A percentile compares a stretch with the other conserved stretches of the same genome.
These are phyloP conservation scores for Taxillus chinensis DNA, from an alignment of 164 flowering plant species.

Conservation along the genomic window DNA sequence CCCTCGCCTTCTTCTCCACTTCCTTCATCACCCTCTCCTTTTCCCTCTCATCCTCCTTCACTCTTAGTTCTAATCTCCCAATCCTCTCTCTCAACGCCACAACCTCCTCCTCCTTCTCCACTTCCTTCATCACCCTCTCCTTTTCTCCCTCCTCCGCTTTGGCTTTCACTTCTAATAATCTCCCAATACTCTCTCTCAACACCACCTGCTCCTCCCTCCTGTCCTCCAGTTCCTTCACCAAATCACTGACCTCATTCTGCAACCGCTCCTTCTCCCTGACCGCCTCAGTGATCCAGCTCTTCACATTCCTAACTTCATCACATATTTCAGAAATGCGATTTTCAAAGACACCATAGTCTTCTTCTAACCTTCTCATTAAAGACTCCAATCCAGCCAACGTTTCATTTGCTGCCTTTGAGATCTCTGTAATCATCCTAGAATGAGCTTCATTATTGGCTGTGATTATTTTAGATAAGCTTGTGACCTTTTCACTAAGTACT, in stretches of 20 bases:
- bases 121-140: conserved; percentile 12
- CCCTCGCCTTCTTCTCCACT: conserved; percentile 19
- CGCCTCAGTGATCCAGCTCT: conserved; percentile 17
- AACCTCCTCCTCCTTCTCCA: conserved; percentile 12
- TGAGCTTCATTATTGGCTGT: conserved; percentile 21
- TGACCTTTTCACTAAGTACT: conserved; percentile 24
- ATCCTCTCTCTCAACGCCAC: conserved; percentile 20
- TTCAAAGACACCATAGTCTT: conserved; percentile 18
- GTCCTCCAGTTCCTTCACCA: conserved; percentile 17
- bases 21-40: conserved; percentile 18
- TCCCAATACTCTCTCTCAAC: conserved; percentile 21
- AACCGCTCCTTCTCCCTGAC: conserved; percentile 17
- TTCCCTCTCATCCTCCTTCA: conserved; percentile 21
- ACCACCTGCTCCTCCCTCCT: conserved; percentile 15
- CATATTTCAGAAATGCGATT: conserved; percentile 15
- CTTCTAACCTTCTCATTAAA: conserved; percentile 22
- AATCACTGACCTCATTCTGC: conserved; percentile 12
- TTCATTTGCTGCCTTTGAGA: conserved; percentile 26
- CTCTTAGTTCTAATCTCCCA: conserved; percentile 17
- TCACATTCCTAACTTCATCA: conserved; percentile 19
- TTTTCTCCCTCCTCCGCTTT: conserved; percentile 25
- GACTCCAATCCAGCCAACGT: conserved; percentile 26
- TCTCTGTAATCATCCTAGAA: conserved; percentile 17
- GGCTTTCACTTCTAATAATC: conserved; percentile 19
- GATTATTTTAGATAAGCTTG: conserved; percentile 16